phyloP scores from a whole-genome alignment of 768 basidiomycete genomes.

The Pulveroboletus sp. region DNA sequence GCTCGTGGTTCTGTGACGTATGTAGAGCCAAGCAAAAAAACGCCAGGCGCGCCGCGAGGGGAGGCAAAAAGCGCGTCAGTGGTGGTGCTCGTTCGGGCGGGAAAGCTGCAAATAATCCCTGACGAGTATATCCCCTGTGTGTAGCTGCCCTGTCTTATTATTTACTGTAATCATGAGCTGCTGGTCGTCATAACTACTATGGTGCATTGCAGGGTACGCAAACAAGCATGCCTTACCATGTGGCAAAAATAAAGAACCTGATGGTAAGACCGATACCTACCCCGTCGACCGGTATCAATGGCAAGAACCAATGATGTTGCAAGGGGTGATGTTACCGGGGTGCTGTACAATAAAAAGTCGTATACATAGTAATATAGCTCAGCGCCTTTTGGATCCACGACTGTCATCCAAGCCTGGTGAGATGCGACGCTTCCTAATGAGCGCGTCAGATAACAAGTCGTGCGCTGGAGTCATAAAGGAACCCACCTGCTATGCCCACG shows the following conservation, averaged over 20 bases:
- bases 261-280: background rate
- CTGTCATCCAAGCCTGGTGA: constrained; percentile 68
- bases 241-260: too few species aligned
- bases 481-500: constrained; percentile 54
- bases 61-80: constrained; percentile 51
- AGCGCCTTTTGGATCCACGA: constrained; percentile 68
- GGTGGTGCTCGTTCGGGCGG: constrained; percentile 28
- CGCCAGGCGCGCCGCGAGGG: constrained; percentile 45
- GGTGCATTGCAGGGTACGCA: too few species aligned
- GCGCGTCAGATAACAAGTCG: constrained; percentile 1
- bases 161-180: constrained; percentile 19
- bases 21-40: constrained; percentile 55
- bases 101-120: constrained; percentile 29
- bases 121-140: constrained; percentile 16
- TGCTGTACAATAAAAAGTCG: constrained; percentile 25
- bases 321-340: constrained; percentile 8
- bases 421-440: constrained; percentile 61
- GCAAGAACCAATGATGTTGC: constrained; percentile 1
- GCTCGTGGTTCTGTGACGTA: constrained; percentile 70
- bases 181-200: background rate
- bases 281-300: background rate
- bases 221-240: too few species aligned
- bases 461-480: background rate
- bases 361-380: constrained; percentile 34
- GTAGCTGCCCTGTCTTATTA: constrained; percentile 16